phyloP scores from a whole-genome alignment of 2,329 filamentous ascomycete genomes.

The Amesomyces nigricolor region DNA sequence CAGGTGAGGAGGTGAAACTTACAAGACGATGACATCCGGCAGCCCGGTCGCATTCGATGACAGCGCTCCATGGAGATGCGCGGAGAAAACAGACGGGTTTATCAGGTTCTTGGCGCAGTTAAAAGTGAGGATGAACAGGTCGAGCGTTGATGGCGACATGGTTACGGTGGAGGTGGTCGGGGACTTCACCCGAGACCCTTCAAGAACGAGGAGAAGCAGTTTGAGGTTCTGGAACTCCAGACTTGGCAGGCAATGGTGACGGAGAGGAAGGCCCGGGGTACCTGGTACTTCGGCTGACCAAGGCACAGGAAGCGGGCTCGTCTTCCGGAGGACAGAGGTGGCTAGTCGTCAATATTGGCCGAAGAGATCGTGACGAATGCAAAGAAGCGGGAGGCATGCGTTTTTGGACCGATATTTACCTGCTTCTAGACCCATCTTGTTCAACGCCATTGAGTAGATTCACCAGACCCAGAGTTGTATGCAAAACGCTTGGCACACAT shows the following conservation, averaged over 20 bases:
- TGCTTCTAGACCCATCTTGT: not conserved
- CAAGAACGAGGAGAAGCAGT: not conserved
- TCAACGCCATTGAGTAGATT: too few species aligned
- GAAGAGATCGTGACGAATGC: too few species aligned
- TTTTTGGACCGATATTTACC: too few species aligned
- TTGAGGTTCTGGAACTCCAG: not conserved
- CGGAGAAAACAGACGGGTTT: conserved; percentile 63
- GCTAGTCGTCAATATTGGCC: not conserved
- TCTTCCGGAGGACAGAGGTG: not conserved
- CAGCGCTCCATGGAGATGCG: conserved; percentile 61
- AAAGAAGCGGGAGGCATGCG: not conserved
- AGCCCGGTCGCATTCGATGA: conserved; percentile 41
- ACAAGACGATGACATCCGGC: conserved; percentile 54
- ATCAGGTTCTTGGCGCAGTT: conserved; percentile 76
- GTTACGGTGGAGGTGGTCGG: conserved; percentile 18
- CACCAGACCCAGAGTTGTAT: not conserved
- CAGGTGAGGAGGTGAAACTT: conserved; percentile 29
- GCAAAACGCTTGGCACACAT: too few species aligned
- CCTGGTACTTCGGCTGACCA: too few species aligned
- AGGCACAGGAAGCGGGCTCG: not conserved
- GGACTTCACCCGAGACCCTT: not conserved
- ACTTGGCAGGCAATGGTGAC: not conserved
- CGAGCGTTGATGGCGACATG: conserved; percentile 48
- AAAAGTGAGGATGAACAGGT: conserved; percentile 77
- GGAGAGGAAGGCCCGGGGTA: not conserved